These are phyloP conservation scores for Micractinium conductrix DNA, from an alignment of 139 green algal genomes.

Conservation along the genomic window DNA sequence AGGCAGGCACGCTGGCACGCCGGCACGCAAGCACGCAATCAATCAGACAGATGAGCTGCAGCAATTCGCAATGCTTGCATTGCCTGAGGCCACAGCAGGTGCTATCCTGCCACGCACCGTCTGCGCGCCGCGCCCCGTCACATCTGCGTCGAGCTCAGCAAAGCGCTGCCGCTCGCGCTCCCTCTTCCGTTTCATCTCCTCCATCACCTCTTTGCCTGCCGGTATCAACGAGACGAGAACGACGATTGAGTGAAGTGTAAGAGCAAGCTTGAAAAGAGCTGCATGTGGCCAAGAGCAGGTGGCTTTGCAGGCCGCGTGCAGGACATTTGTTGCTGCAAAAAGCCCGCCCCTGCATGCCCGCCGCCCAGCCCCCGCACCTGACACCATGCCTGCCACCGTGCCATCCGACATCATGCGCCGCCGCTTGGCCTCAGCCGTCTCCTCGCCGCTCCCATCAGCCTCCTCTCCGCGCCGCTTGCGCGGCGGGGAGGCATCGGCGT, in stretches of 20 bases:
- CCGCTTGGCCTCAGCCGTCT: slow-evolving; percentile 26
- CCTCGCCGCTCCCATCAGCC: neutral
- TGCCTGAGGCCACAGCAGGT: too few species aligned
- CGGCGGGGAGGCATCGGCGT: slow-evolving; percentile 9
- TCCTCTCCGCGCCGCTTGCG: slow-evolving; percentile 27
- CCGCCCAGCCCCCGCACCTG: slow-evolving; percentile 37
- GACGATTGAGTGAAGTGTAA: neutral
- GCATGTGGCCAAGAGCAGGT: neutral
- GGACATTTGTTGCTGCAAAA: neutral
- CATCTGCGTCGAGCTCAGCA: slow-evolving; percentile 20
- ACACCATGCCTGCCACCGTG: slow-evolving; percentile 68
- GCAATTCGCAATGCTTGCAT: too few species aligned
- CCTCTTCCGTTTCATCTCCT: slow-evolving; percentile 50
- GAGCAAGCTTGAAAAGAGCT: too few species aligned
- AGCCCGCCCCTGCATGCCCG: neutral
- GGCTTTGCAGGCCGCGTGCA: neutral
- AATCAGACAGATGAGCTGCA: too few species aligned
- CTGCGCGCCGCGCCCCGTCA: slow-evolving; percentile 57
- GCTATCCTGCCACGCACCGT: slow-evolving; percentile 57
- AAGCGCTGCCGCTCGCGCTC: slow-evolving; percentile 41
- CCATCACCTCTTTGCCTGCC: slow-evolving; percentile 29
- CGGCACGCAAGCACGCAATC: too few species aligned
- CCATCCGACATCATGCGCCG: slow-evolving; percentile 65
- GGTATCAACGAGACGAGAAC: neutral
- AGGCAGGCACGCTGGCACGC: too few species aligned